Percentiles rank a stretch among this genome's conserved stretches.
These are phyloP conservation scores for Trifolium repens DNA, from an alignment of 306 rosid species.

Conservation along the genomic window DNA sequence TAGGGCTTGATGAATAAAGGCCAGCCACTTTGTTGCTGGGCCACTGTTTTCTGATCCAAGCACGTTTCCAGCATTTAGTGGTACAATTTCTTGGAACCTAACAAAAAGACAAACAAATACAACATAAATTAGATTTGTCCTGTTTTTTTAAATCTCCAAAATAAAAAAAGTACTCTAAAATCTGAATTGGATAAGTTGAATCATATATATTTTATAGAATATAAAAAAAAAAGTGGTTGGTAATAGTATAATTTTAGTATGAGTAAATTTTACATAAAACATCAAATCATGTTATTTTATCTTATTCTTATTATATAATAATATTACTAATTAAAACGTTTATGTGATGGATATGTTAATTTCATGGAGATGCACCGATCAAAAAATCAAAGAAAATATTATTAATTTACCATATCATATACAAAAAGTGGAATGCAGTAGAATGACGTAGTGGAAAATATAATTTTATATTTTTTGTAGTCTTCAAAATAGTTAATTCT, in stretches of 20 bases:
- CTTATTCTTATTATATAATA: not conserved
- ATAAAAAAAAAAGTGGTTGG: not conserved
- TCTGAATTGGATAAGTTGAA: not conserved
- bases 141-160: not conserved
- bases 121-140: not conserved
- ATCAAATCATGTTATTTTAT: not conserved
- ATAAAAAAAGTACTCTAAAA: too few species aligned
- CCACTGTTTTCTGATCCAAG: constrained; percentile 84
- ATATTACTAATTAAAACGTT: not conserved
- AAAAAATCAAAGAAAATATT: too few species aligned
- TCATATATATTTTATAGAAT: too few species aligned
- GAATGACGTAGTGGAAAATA: too few species aligned
- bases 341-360: not conserved
- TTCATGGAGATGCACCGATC: too few species aligned
- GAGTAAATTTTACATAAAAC: not conserved
- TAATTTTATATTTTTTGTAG: too few species aligned
- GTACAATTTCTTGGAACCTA: constrained; percentile 97
- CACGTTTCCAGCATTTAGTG: constrained; percentile 85
- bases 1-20: constrained; percentile 64
- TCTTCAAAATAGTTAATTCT: too few species aligned
- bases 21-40: constrained; percentile 80
- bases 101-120: not conserved
- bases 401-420: too few species aligned
- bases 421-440: too few species aligned
- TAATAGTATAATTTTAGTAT: not conserved